Conservation (phyloP, 306 rosid species). For the Benincasa hispida region DNA sequence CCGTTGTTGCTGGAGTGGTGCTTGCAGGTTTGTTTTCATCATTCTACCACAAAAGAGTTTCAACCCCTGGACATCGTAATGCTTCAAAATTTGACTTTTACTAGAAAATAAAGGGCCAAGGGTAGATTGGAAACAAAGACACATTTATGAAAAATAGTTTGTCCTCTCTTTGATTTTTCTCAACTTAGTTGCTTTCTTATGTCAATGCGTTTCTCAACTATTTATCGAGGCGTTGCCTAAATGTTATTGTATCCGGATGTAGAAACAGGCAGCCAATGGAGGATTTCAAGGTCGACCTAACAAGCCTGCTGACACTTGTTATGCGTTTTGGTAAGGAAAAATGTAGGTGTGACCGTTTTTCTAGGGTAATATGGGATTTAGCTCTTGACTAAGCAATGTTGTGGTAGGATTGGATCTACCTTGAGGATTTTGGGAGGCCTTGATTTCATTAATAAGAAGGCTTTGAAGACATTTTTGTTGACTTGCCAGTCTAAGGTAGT, state of each 20-base stretch:
- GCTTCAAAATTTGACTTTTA: neutral
- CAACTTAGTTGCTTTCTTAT: neutral
- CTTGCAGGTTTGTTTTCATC: constrained; percentile 48
- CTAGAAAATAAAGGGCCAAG: neutral
- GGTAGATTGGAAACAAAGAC: neutral
- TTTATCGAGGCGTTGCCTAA: neutral
- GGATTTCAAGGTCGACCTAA: constrained; percentile 94
- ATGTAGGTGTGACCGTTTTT: neutral
- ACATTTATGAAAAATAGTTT: neutral
- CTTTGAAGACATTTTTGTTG: constrained; percentile 49
- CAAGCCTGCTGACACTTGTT: constrained; percentile 77
- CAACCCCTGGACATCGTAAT: neutral
- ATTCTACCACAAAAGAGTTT: neutral
- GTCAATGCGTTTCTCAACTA: neutral
- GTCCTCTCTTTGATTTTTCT: neutral
- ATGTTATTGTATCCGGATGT: constrained; percentile 16
- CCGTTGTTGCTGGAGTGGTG: constrained; percentile 76
- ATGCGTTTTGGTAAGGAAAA: constrained; percentile 76
- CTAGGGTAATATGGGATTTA: neutral
- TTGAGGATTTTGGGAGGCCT: constrained; percentile 61
- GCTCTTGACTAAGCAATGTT: constrained; percentile 17
- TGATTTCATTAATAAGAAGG: constrained; percentile 43
- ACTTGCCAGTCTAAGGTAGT: constrained; percentile 73
- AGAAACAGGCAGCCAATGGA: constrained; percentile 79
- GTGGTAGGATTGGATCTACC: constrained; percentile 68